Evolutionary conservation across 129 eudicot genomes (phyloP).

Genomic region (Escallonia herrerae): DNA sequence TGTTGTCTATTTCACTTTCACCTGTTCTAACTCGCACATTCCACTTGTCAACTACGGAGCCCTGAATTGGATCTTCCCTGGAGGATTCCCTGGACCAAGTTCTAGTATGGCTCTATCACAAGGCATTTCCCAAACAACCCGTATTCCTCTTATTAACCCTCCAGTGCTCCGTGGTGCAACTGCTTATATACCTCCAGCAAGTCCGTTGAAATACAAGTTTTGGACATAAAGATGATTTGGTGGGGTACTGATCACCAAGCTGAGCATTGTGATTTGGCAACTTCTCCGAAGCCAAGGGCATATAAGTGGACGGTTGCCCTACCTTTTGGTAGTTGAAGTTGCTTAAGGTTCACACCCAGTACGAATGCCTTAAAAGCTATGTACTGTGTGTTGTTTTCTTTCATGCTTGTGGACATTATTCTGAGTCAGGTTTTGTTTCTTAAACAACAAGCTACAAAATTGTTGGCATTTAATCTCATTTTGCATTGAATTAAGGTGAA

Average conservation of each 20-base stretch:
- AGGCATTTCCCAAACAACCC: slow-evolving; percentile 40
- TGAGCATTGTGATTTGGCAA: slow-evolving; percentile 57
- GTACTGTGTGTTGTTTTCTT: too few species aligned
- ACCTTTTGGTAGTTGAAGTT: slow-evolving; percentile 20
- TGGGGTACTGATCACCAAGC: slow-evolving; percentile 60
- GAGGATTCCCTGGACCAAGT: slow-evolving; percentile 48
- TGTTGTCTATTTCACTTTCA: background rate
- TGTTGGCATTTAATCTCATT: too few species aligned
- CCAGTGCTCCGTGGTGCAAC: slow-evolving; percentile 82
- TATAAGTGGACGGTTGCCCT: slow-evolving; percentile 55
- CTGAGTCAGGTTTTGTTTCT: too few species aligned
- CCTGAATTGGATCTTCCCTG: slow-evolving; percentile 70
- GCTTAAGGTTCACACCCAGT: background rate
- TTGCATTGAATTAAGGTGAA: too few species aligned
- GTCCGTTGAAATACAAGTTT: slow-evolving; percentile 56
- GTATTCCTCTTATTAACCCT: slow-evolving; percentile 68
- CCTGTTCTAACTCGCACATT: background rate
- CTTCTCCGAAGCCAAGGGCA: slow-evolving; percentile 64
- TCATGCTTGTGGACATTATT: too few species aligned
- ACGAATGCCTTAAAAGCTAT: too few species aligned
- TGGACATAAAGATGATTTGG: slow-evolving; percentile 60
- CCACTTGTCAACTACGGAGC: slow-evolving; percentile 49
- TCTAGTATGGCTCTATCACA: slow-evolving; percentile 56
- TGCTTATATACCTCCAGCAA: slow-evolving; percentile 76
- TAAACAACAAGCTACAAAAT: too few species aligned